Percentiles rank a stretch among this genome's conserved stretches.
phyloP scores from a whole-genome alignment of 371 early-diverging fungal genomes.

The Polyrhizophydium stewartii region DNA sequence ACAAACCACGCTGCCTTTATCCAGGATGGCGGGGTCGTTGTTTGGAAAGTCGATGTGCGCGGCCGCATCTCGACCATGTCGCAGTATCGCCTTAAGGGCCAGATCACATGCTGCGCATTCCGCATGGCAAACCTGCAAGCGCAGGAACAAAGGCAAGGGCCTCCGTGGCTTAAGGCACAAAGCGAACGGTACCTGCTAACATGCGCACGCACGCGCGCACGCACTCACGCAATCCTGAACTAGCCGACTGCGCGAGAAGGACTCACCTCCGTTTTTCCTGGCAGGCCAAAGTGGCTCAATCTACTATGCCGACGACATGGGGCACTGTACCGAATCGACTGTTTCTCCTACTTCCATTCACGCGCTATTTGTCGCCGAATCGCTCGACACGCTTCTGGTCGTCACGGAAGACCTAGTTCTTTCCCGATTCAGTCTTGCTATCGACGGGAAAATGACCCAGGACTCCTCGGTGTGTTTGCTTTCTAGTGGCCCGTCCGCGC shows the following conservation, averaged over 20 bases:
- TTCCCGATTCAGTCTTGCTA: slow-evolving; percentile 20
- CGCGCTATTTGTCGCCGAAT: slow-evolving; percentile 23
- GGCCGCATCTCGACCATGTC: slow-evolving; percentile 36
- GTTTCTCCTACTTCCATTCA: slow-evolving; percentile 9
- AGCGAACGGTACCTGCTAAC: too few species aligned
- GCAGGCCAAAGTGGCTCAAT: slow-evolving; percentile 23
- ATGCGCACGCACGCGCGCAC: too few species aligned
- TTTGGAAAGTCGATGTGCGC: slow-evolving; percentile 45
- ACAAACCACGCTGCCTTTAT: background rate
- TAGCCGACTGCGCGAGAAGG: slow-evolving; percentile 4
- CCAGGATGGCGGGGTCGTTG: slow-evolving; percentile 40
- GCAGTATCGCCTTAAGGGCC: slow-evolving; percentile 37
- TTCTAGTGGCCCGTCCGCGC: background rate
- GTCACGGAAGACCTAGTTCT: slow-evolving; percentile 29
- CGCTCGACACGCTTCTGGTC: slow-evolving; percentile 20
- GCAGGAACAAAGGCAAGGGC: too few species aligned
- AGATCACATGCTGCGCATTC: slow-evolving; percentile 20
- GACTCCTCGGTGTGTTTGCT: slow-evolving; percentile 15
- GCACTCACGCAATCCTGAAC: too few species aligned
- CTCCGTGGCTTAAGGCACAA: too few species aligned
- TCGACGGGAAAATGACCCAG: slow-evolving; percentile 35
- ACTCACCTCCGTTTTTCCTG: slow-evolving; percentile 40
- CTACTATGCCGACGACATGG: slow-evolving; percentile 46
- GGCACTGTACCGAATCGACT: slow-evolving; percentile 34
- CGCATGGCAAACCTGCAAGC: background rate